A percentile compares a stretch with the other conserved stretches of the same genome.
Conservation (phyloP, 495 filamentous ascomycete species). For the Penicillium antarcticum region DNA sequence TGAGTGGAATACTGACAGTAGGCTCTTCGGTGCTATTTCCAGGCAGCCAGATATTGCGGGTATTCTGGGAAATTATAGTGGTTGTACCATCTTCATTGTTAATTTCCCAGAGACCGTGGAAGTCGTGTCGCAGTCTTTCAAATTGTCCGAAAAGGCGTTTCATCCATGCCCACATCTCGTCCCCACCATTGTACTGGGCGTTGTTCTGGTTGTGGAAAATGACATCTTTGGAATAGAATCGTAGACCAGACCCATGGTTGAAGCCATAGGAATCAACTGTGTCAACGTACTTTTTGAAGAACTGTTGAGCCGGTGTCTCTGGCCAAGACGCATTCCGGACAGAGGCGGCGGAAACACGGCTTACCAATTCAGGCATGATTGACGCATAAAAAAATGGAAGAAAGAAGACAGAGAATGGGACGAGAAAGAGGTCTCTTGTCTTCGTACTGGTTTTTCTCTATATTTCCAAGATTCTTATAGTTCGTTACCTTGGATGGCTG, state of each 20-base stretch:
- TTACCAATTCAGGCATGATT: not conserved
- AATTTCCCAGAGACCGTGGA: not conserved
- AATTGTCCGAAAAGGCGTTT: not conserved
- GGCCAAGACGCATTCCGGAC: not conserved
- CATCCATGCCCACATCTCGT: no score
- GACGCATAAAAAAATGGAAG: not conserved
- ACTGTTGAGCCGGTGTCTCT: conserved; percentile 1
- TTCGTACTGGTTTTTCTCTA: not conserved
- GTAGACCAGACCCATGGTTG: conserved; percentile 8
- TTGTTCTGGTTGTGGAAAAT: conserved; percentile 8
- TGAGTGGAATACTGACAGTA: conserved; percentile 7
- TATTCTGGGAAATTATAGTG: not conserved
- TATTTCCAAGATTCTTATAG: not conserved
- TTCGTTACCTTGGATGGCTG: not conserved
- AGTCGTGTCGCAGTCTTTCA: conserved; percentile 1
- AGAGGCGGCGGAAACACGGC: not conserved
- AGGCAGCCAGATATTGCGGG: conserved; percentile 7
- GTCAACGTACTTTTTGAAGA: conserved; percentile 7
- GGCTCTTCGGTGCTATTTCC: conserved; percentile 1
- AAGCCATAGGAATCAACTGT: conserved; percentile 9
- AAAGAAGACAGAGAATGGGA: not conserved
- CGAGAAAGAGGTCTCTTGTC: no score
- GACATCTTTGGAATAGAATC: conserved; percentile 10
- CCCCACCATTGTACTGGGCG: no score
- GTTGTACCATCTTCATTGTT: conserved; percentile 2